Conservation (phyloP, 768 basidiomycete species). For the Amanita molliuscula region DNA sequence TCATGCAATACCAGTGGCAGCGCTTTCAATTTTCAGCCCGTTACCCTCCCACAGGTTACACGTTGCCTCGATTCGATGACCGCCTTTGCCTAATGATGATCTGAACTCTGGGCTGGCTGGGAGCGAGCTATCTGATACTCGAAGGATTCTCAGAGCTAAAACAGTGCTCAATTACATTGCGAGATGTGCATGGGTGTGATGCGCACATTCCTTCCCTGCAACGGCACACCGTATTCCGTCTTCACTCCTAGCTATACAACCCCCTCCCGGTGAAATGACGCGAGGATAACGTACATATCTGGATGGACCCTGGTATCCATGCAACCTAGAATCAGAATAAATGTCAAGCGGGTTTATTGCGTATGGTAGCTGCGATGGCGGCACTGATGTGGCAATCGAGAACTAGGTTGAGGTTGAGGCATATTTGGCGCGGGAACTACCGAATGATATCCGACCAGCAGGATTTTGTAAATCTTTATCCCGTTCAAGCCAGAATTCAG, state of each 20-base stretch:
- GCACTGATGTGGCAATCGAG: neutral
- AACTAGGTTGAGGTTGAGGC: neutral
- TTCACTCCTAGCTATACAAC: constrained; percentile 55
- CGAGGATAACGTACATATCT: constrained; percentile 51
- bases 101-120: constrained; percentile 34
- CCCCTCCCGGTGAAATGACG: constrained; percentile 53
- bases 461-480: too few species aligned
- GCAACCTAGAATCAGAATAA: constrained; percentile 32
- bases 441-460: too few species aligned
- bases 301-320: constrained; percentile 28
- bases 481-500: too few species aligned
- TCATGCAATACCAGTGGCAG: constrained; percentile 78
- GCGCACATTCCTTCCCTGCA: constrained; percentile 70
- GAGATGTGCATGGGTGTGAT: neutral
- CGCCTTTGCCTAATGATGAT: constrained; percentile 38
- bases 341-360: constrained; percentile 11
- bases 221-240: constrained; percentile 62
- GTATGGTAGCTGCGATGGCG: neutral
- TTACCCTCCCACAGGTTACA: constrained; percentile 73
- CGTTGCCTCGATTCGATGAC: constrained; percentile 60
- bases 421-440: too few species aligned
- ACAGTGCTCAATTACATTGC: neutral
- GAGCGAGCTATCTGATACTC: constrained; percentile 36
- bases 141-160: constrained; percentile 50
- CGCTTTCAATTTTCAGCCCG: constrained; percentile 69